Base-by-base conservation (phyloP, 805 yeast species). In the Helenozyma rhizophorensis region DNA sequence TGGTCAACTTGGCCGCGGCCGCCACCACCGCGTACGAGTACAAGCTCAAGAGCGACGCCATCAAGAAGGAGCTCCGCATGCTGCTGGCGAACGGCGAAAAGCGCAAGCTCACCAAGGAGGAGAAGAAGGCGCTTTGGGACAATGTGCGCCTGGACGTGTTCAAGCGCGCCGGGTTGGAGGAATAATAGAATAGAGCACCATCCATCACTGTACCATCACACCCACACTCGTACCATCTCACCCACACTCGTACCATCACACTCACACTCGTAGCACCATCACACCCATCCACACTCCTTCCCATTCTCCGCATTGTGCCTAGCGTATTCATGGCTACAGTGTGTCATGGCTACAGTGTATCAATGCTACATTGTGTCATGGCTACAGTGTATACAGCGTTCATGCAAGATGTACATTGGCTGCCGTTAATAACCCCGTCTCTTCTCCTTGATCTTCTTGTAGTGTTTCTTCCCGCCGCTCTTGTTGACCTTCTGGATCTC, bases 401-500 rank as follows among this genome's bases (percentile, higher is more conserved):
- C n/a, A n/a, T n/a, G n/a, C n/a, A n/a, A n/a, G n/a, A n/a, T n/a
- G n/a, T n/a, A n/a, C n/a, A n/a, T n/a, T n/a, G n/a, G n/a, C n/a
- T n/a, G n/a, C n/a, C n/a, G n/a, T 40, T 49, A 70, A 47, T 58
- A 69, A 51, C 66, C 73, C 43, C 69, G 70, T 50, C 93, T 76
- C 68, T 73, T 75, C 23, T 70, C 72, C 50, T 76, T 72, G 28
- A 74, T 61, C 52, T 77, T 78, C 56, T 81, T 80, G 58, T 76
- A 80, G 54, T 76, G 78, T 14, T 63, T 74, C 54, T 75, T 79
- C 33, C 81, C 79, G 15, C 96, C 95, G 44, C 77, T 70, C 8
- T 56, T 53, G 45, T 68, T 74, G 41, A 72, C 64, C 9, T 58
- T 66, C 58, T 87, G 96, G 39, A 90, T 85, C 51, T 87, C 95